Conservation (phyloP, 2,329 filamentous ascomycete species). For the Mycosphaerella sp. region DNA sequence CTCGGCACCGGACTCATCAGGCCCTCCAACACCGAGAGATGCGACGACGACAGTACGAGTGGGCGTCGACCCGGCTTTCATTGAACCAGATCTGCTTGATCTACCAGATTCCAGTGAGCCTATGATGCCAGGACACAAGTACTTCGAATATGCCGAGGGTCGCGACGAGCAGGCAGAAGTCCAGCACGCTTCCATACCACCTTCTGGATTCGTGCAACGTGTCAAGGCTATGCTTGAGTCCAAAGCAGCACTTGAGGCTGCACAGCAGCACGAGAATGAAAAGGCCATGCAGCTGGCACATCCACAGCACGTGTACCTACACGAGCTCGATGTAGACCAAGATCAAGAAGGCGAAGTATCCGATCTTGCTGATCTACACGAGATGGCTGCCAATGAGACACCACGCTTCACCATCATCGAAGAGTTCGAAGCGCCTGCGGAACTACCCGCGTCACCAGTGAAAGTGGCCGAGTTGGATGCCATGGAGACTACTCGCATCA, state of each 20-base stretch:
- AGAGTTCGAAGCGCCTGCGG: slow-evolving; percentile 31
- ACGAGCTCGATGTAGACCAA: slow-evolving; percentile 19
- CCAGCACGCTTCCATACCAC: slow-evolving; percentile 30
- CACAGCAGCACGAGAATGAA: slow-evolving; percentile 17
- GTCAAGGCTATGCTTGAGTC: slow-evolving; percentile 41
- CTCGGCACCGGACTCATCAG: slow-evolving; percentile 35
- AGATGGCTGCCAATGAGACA: slow-evolving; percentile 31
- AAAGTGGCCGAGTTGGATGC: slow-evolving; percentile 28
- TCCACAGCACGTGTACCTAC: slow-evolving; percentile 14
- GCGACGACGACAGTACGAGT: slow-evolving; percentile 33
- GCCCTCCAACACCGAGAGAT: slow-evolving; percentile 39
- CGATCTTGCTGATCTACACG: slow-evolving; percentile 26
- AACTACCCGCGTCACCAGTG: slow-evolving; percentile 33
- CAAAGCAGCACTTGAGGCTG: slow-evolving; percentile 29
- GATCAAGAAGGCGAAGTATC: slow-evolving; percentile 15
- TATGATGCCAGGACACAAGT: slow-evolving; percentile 29
- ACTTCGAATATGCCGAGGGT: slow-evolving; percentile 33
- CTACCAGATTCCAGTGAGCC: slow-evolving; percentile 34
- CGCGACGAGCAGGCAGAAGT: slow-evolving; percentile 33
- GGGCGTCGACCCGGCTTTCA: slow-evolving; percentile 32
- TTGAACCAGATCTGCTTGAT: slow-evolving; percentile 31
- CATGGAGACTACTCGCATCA: slow-evolving; percentile 26
- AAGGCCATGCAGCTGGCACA: slow-evolving; percentile 15
- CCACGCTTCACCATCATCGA: slow-evolving; percentile 30
- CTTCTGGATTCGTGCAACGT: slow-evolving; percentile 38